Conservation (phyloP, 345 rosid genomes). For the Aethionema arabicum region DNA sequence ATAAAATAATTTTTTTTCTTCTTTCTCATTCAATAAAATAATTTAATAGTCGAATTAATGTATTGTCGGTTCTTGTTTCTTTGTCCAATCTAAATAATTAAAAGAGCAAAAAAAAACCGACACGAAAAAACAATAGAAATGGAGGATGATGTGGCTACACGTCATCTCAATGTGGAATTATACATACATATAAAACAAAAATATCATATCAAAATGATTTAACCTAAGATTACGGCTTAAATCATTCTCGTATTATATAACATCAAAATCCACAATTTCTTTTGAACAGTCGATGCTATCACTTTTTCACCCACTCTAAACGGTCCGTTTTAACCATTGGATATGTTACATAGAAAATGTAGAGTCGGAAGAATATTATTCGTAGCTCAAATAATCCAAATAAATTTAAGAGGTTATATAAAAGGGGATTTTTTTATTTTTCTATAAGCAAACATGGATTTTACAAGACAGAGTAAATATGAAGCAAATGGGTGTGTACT, state of each 20-base stretch:
- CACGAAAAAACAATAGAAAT: background rate
- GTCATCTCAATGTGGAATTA: constrained; percentile 26
- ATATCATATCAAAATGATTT: constrained; percentile 33
- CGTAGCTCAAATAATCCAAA: constrained; percentile 18
- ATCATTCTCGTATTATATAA: constrained; percentile 30
- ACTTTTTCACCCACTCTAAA: too few relatives aligned
- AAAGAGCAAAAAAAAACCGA: background rate
- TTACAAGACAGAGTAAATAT: constrained; percentile 26
- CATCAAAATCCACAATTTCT: constrained; percentile 24
- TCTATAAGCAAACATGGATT: constrained; percentile 27
- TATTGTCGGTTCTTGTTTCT: constrained; percentile 24
- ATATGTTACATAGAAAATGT: constrained; percentile 8
- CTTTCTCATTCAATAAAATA: constrained; percentile 12
- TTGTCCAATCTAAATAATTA: constrained; percentile 15
- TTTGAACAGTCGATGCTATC: constrained; percentile 18
- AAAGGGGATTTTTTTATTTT: constrained; percentile 5
- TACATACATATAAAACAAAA: constrained; percentile 4
- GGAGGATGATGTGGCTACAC: constrained; percentile 31
- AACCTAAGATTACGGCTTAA: constrained; percentile 34
- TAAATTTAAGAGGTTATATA: constrained; percentile 32
- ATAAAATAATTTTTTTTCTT: background rate
- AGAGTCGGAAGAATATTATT: constrained; percentile 4
- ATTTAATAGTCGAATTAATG: constrained; percentile 12
- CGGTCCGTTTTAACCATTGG: constrained; percentile 3
- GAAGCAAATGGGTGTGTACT: constrained; percentile 18